Base-by-base conservation (phyloP, 345 rosid species). In the Theobroma cacao region DNA sequence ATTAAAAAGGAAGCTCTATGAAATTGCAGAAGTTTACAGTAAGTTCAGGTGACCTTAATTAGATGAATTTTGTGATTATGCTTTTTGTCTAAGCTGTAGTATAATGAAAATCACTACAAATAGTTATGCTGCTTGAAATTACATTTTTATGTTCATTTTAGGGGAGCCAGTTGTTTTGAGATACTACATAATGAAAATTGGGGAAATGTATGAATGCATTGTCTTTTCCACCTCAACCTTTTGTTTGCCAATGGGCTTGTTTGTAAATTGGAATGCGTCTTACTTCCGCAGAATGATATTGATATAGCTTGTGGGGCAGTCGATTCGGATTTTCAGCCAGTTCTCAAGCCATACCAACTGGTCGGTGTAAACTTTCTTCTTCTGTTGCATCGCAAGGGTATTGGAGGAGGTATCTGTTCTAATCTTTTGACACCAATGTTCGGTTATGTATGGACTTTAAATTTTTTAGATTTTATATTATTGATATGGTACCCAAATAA, bases 281-380 rank as follows among this genome's bases (percentile, higher is more conserved):
- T 55, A 55, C 28, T 77, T 53, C 78, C 58, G 74, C 93, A 94
- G 97, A 86, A 80, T 74, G 99, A 91, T 92, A 87, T 96, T 67
- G 91, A 89, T 83, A 89, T 82, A 50, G 99, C 97, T 3, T 92
- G 99, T 75, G 86, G 88, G 67, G 90, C 66, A 20, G 88, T 77
- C 77, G 98, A 89, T 82, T 89, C 91, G 33, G 91, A 87, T 84
- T 92, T 90, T 84, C 93, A 91, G 89, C 98, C 97, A 50, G 75
- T 94, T 79, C 94, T 96, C 80, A 94, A 94, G 85, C 98, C 98
- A 55, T 94, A 94, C 75, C 98, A 96, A 82, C 87, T 96, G 43
- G 97, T 92, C 78, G 99, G 98, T 67, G 98, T 96, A 77, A 96
- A 92, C 81, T 96, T 96, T 90, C 99, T 96, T 85, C 97, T 96